Percentiles rank a stretch among this genome's conserved stretches.
These are phyloP conservation scores for Striga hermonthica DNA, from an alignment of 305 asterid species.

Conservation along the genomic window DNA sequence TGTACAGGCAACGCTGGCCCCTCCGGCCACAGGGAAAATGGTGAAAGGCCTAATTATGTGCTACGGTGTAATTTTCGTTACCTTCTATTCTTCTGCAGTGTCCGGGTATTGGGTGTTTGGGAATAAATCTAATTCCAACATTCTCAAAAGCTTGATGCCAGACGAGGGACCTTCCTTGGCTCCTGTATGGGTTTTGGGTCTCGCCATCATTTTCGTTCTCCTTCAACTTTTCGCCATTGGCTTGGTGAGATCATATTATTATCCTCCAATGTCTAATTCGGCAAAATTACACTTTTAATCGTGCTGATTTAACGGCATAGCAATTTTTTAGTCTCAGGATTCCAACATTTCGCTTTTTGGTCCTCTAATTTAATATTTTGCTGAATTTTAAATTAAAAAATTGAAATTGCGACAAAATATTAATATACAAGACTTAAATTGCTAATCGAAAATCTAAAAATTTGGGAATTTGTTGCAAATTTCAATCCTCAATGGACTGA, in stretches of 20 bases:
- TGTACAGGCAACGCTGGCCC: slow-evolving; percentile 87
- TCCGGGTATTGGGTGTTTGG: slow-evolving; percentile 95
- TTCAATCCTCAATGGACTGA: too few relatives aligned
- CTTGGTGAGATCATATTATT: slow-evolving; percentile 45
- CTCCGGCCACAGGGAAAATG: slow-evolving; percentile 95
- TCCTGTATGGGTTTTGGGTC: slow-evolving; percentile 53
- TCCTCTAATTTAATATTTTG: too few relatives aligned
- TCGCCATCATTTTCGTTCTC: slow-evolving; percentile 54
- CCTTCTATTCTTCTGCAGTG: slow-evolving; percentile 83
- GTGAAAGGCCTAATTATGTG: slow-evolving; percentile 85
- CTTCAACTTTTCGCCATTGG: slow-evolving; percentile 82
- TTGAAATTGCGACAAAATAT: too few relatives aligned
- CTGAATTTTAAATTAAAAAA: too few relatives aligned
- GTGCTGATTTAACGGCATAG: too few relatives aligned
- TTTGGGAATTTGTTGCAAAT: too few relatives aligned
- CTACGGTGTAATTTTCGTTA: slow-evolving; percentile 65
- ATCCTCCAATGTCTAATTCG: too few relatives aligned
- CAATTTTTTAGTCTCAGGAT: too few relatives aligned
- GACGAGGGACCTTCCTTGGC: slow-evolving; percentile 45
- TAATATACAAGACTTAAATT: too few relatives aligned
- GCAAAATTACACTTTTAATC: too few relatives aligned
- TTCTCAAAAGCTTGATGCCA: slow-evolving; percentile 11
- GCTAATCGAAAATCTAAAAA: too few relatives aligned
- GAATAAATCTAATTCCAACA: slow-evolving; percentile 39
- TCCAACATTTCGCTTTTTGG: too few relatives aligned